Conservation (phyloP, 495 filamentous ascomycete species). For the Penicillium arizonense region DNA sequence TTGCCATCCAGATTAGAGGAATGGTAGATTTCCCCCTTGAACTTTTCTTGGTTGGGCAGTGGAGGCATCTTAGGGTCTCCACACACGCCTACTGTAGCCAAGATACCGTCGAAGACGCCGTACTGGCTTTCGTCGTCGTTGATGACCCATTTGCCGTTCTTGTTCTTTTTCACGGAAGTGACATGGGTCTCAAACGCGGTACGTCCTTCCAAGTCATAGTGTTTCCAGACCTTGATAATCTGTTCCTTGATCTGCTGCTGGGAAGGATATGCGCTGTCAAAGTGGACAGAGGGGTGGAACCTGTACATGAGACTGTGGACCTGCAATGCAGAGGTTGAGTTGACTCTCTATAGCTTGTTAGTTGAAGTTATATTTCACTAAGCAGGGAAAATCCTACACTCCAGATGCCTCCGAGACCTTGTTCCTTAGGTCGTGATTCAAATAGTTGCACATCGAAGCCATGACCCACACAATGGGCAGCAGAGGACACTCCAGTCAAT, state of each 20-base stretch:
- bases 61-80: constrained; percentile 72
- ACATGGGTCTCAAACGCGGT: constrained; percentile 72
- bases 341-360: constrained; percentile 58
- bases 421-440: constrained; percentile 61
- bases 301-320: constrained; percentile 87
- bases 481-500: constrained; percentile 77
- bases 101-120: constrained; percentile 74
- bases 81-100: constrained; percentile 75
- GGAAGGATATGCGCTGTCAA: constrained; percentile 71
- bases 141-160: constrained; percentile 75
- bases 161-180: constrained; percentile 63
- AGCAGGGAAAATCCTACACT: constrained; percentile 51
- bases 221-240: constrained; percentile 70
- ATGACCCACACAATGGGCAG: constrained; percentile 83
- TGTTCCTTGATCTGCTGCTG: constrained; percentile 70
- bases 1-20: constrained; percentile 73
- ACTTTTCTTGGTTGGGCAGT: constrained; percentile 63
- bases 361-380: not conserved
- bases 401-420: constrained; percentile 78
- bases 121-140: constrained; percentile 68
- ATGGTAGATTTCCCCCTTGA: constrained; percentile 68
- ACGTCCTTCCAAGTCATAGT: constrained; percentile 66
- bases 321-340: constrained; percentile 78
- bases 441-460: constrained; percentile 81
- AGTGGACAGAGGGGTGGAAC: constrained; percentile 77